Evolutionary conservation across 1,284 basidiomycete genomes (phyloP), one percentile per base, ranked within the genome.

Genomic region (Papiliotrema flavescens): DNA sequence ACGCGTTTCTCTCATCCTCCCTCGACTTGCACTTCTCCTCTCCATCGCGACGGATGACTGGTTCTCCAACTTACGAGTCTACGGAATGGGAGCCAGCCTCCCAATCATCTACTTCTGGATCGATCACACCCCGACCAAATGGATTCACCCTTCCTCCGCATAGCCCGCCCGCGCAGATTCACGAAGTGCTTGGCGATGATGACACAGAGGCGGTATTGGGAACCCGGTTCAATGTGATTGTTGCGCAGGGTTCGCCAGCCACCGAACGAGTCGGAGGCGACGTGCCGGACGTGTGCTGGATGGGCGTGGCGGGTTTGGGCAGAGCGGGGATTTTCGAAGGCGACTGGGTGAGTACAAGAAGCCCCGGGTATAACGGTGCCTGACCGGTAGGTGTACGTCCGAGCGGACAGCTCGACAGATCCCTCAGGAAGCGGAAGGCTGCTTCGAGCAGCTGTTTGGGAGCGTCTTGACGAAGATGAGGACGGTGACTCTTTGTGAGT

Each of bases 251-350:
- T n/a, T n/a, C n/a, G 14, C 50, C 56, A 4, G 37, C 44, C 9
- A 15, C 3, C 1, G 22, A 28, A 8, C 40, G 35, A 17, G 52
- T 15, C 9, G 17, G 3, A 19, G 34, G 19, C 5, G 14, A 20
- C 17, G 59, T 53, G 20, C 60, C 55, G 23, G 66, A 69, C 14
- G 63, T 70, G 11, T 71, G 65, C 51, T 76, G 71, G 67, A 60
- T 76, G 4, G 67, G 66, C 11, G 67, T 74, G 2, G 70, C 78
- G 19, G 86, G 89, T 50, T 79, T 97, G 17, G 84, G 84, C 13
- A 80, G 81, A 47, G 76, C 91, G 26, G 92, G 91, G 0, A 76
- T 89, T 3, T 83, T 94, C 60, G 85, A 85, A 62, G 89, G 89
- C 34, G 90, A 96, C 71, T 95, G 92, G 92, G 91, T 90, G 65